Evolutionary conservation across 2,329 filamentous ascomycete species (phyloP).

Genomic region (Teratosphaeria viscida): DNA sequence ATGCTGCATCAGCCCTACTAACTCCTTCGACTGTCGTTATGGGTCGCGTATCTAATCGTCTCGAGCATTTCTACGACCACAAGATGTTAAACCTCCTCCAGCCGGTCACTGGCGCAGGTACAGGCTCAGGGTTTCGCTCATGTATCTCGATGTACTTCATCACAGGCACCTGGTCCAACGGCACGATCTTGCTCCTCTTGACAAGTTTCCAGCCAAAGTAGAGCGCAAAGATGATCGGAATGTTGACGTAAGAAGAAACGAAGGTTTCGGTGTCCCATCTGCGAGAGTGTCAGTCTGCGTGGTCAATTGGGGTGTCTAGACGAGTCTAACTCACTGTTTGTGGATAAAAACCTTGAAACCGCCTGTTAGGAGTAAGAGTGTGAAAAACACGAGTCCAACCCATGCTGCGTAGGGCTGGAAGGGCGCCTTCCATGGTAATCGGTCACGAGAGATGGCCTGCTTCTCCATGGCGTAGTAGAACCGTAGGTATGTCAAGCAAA

Average conservation of each 20-base stretch:
- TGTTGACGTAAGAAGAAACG: slow-evolving; percentile 20
- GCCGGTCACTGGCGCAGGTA: slow-evolving; percentile 9
- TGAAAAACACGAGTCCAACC: slow-evolving; percentile 12
- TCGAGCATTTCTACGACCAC: slow-evolving; percentile 10
- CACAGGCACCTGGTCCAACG: slow-evolving; percentile 17
- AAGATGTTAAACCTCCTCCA: slow-evolving; percentile 20
- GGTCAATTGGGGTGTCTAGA: background rate
- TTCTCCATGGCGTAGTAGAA: slow-evolving; percentile 1
- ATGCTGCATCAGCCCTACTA: background rate
- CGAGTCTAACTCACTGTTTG: slow-evolving; percentile 3
- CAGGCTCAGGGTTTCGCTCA: slow-evolving; percentile 16
- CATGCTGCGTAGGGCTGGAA: slow-evolving; percentile 22
- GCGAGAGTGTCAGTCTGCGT: background rate
- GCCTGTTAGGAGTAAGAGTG: slow-evolving; percentile 18
- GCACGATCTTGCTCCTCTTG: slow-evolving; percentile 18
- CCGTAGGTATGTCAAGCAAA: background rate
- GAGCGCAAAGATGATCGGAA: slow-evolving; percentile 18
- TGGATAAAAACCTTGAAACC: slow-evolving; percentile 23
- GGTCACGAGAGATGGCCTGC: slow-evolving; percentile 2
- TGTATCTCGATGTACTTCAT: slow-evolving; percentile 20
- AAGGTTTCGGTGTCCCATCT: slow-evolving; percentile 18
- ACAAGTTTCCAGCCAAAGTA: slow-evolving; percentile 21
- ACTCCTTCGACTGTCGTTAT: background rate
- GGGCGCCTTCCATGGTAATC: slow-evolving; percentile 18
- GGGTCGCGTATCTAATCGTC: background rate